Base-by-base conservation (phyloP, 2,329 filamentous ascomycete genomes). In the Aspergillus pseudoviridinutans region DNA sequence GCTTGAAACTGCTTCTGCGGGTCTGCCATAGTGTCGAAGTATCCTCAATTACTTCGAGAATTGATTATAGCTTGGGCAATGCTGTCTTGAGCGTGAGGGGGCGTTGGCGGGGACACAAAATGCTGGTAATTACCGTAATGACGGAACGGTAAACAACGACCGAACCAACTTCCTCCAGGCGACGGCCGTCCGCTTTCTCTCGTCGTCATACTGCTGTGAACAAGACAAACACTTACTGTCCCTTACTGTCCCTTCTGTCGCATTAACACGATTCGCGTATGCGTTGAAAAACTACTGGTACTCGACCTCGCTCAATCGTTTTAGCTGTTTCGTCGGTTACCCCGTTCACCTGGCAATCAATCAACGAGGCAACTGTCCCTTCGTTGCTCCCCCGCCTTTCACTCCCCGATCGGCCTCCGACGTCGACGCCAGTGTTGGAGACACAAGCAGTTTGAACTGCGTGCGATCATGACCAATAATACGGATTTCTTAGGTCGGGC, bases 401-500 rank as follows among this genome's bases (percentile, higher is more conserved):
- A 22, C 38, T 49, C 54, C 50, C 53, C 58, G 17, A 53, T 50
- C 44, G 24, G 22, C 55, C 52, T 56, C 60, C 65, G 61, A 35
- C 50, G 20, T 17, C 32, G 14, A 38, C 32, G 14, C 32, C n/a
- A 27, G 44, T 24, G 20, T 47, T 25, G 22, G 24, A 47, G n/a
- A 24, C 47, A 53, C 28, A 55, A 38, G 14, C 32, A 38, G 32
- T 17, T n/a, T 1, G 49, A 50, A 46, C 28, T 63, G 65, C 53
- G 58, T 70, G 22, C 3, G 78, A 80, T 70, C 68, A 97, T 97
- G 92, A 96, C 92, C 67, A 92, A 92, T 74, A 92, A 92, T 74
- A 95, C 91, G 76, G 94, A 99, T 80, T 99, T 97, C 75, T 87
- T 97, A 70, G 92, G 92, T 71, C 91, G 93, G 69, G 94, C 94